phyloP scores from a whole-genome alignment of 2,329 filamentous ascomycete genomes.

The Stagonosporopsis rhizophila region DNA sequence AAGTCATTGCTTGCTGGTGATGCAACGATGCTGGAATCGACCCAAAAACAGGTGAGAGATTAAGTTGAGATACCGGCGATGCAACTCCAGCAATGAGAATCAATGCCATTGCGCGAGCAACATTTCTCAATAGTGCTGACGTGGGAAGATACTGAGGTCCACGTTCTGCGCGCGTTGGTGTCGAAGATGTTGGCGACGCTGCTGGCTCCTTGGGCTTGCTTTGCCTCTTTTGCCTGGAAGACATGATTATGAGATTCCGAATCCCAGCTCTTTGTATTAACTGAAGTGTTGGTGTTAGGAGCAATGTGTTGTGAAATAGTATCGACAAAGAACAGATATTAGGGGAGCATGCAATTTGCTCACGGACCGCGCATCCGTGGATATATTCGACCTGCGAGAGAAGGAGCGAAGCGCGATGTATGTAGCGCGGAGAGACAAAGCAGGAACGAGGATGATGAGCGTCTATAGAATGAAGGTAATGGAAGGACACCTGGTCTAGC shows the following conservation, averaged over 20 bases:
- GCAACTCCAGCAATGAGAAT: constrained; percentile 67
- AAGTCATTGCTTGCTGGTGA: constrained; percentile 71
- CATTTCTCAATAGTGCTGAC: constrained; percentile 38
- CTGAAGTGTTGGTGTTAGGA: background rate
- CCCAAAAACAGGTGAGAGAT: constrained; percentile 87
- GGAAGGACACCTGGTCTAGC: constrained; percentile 21
- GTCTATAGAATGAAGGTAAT: constrained; percentile 13
- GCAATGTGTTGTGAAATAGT: constrained; percentile 1
- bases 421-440: constrained; percentile 5
- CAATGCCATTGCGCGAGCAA: constrained; percentile 50
- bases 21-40: constrained; percentile 77
- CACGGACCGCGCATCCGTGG: constrained; percentile 33
- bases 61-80: constrained; percentile 75
- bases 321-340: constrained; percentile 28
- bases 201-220: constrained; percentile 43
- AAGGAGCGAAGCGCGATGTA: constrained; percentile 11
- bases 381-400: constrained; percentile 31
- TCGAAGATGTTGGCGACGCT: constrained; percentile 2
- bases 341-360: constrained; percentile 24
- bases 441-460: constrained; percentile 11
- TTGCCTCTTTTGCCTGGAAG: constrained; percentile 42
- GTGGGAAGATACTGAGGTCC: constrained; percentile 32
- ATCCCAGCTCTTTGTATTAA: constrained; percentile 13
- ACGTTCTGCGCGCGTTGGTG: constrained; percentile 29
- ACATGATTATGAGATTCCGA: constrained; percentile 31